Conservation (phyloP, 169 alveolate species). For the Toxoplasma gondii region DNA sequence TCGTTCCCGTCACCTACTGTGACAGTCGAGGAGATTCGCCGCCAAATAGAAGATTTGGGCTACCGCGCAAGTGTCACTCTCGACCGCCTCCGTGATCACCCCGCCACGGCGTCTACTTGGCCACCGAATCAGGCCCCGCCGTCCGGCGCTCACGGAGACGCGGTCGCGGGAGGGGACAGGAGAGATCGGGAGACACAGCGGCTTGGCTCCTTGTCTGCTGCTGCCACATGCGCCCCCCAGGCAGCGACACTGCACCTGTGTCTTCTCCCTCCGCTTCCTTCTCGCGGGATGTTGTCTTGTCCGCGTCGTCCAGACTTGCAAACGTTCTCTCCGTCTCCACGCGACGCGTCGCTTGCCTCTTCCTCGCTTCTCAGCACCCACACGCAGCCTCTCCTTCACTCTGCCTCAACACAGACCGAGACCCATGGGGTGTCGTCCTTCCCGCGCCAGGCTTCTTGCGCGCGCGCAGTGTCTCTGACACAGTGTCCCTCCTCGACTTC, state of each 20-base stretch:
- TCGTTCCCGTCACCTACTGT: neutral
- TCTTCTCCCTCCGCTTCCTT: neutral
- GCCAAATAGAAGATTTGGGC: neutral
- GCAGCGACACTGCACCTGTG: conserved; percentile 13
- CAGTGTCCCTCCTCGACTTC: neutral
- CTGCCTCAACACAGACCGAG: neutral
- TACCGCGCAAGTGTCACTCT: neutral
- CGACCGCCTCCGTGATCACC: neutral
- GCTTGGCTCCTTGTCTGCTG: too few relatives aligned
- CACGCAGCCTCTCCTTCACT: neutral
- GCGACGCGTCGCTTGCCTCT: neutral
- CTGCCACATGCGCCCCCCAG: neutral
- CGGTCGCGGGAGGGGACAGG: too few relatives aligned
- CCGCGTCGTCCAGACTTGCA: too few relatives aligned
- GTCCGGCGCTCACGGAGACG: too few relatives aligned
- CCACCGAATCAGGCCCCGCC: neutral
- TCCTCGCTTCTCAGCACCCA: neutral
- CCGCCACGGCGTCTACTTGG: neutral
- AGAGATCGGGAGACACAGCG: too few relatives aligned
- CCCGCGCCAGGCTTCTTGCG: too few relatives aligned
- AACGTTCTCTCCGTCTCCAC: neutral
- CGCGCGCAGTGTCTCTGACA: too few relatives aligned
- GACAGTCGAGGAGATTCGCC: neutral
- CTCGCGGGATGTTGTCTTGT: neutral
- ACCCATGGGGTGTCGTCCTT: neutral